Evolutionary conservation across 2,329 filamentous ascomycete genomes (phyloP).

Genomic region (Clonostachys sp.): DNA sequence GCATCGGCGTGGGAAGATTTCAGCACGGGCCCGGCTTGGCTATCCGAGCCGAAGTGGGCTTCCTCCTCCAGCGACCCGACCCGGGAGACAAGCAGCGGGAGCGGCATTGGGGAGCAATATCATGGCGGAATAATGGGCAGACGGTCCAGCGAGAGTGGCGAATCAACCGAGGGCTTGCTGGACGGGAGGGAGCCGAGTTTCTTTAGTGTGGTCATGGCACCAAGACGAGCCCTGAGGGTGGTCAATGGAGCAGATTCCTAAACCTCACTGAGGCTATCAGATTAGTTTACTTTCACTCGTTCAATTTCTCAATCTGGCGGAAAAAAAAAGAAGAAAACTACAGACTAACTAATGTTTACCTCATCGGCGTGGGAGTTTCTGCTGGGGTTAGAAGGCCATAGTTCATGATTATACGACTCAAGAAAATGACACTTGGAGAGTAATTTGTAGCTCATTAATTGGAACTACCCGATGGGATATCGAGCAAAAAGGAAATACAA

Average conservation of each 20-base stretch:
- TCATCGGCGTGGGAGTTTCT: too few relatives aligned
- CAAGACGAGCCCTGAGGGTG: conserved; percentile 63
- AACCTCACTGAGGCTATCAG: too few relatives aligned
- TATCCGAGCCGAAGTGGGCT: conserved; percentile 20
- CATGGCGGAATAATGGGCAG: conserved; percentile 8
- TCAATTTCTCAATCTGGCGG: too few relatives aligned
- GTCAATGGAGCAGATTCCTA: conserved; percentile 46
- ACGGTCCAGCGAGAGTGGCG: conserved; percentile 10
- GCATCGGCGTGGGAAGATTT: conserved; percentile 12
- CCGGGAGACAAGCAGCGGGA: conserved; percentile 12
- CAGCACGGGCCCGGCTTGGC: conserved; percentile 16
- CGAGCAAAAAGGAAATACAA: too few relatives aligned
- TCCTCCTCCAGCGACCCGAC: conserved; percentile 13
- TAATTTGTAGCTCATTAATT: too few relatives aligned
- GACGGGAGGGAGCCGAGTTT: conserved; percentile 65
- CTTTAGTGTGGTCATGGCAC: conserved; percentile 64
- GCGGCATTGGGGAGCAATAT: conserved; percentile 9
- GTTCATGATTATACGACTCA: too few relatives aligned
- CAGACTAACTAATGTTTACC: too few relatives aligned
- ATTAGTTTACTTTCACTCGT: too few relatives aligned
- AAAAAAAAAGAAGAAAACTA: too few relatives aligned
- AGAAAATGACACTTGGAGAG: too few relatives aligned
- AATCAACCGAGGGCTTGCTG: conserved; percentile 33
- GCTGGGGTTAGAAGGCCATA: too few relatives aligned
- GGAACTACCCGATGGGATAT: too few relatives aligned